A percentile compares a stretch with the other conserved stretches of the same genome.
Evolutionary conservation across 345 rosid species (phyloP).

Genomic region (Camelina hispida): DNA sequence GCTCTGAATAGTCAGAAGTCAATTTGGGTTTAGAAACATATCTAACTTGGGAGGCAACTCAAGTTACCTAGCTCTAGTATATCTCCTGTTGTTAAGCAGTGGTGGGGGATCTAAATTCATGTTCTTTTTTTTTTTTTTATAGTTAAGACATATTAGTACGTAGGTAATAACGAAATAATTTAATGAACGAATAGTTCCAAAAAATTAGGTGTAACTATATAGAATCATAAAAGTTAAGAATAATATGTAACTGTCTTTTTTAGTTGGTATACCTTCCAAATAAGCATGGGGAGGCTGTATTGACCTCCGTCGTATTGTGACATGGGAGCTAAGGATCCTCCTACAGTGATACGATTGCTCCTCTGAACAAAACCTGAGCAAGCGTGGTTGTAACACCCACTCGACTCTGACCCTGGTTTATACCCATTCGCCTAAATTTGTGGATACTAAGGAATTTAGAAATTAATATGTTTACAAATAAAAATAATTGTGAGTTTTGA

Average conservation of each 20-base stretch:
- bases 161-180: too few relatives aligned
- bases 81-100: not conserved
- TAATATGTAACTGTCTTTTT: too few relatives aligned
- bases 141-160: too few relatives aligned
- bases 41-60: not conserved
- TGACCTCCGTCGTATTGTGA: slow-evolving; percentile 45
- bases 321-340: too few relatives aligned
- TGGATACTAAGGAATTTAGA: too few relatives aligned
- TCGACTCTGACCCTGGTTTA: too few relatives aligned
- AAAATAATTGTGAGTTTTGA: too few relatives aligned
- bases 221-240: not conserved
- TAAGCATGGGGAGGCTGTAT: slow-evolving; percentile 55
- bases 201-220: not conserved
- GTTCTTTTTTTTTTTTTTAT: too few relatives aligned
- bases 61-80: not conserved
- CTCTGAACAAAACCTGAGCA: slow-evolving; percentile 58
- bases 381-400: too few relatives aligned
- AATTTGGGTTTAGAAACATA: not conserved
- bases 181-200: not conserved
- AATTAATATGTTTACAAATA: too few relatives aligned
- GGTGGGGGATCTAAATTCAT: too few relatives aligned
- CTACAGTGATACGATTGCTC: slow-evolving; percentile 46
- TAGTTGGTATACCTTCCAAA: slow-evolving; percentile 60
- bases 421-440: too few relatives aligned
- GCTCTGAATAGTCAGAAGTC: not conserved